phyloP scores from a whole-genome alignment of 768 basidiomycete genomes.

The Calocybe indica region DNA sequence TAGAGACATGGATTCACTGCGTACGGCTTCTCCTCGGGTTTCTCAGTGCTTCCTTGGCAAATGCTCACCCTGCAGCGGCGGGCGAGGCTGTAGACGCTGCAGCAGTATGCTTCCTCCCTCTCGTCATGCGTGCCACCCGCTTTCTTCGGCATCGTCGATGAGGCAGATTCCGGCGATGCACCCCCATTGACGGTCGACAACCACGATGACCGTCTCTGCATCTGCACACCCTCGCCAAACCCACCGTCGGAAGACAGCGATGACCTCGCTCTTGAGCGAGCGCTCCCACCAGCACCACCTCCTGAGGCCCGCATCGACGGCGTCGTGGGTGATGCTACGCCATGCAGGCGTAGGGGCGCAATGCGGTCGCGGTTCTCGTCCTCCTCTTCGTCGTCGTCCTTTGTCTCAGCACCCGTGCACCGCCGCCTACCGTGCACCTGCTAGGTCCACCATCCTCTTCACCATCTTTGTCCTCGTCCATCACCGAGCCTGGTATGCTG shows the following conservation, averaged over 20 bases:
- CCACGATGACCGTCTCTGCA: constrained; percentile 39
- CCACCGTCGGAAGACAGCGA: constrained; percentile 25
- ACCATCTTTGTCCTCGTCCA: constrained; percentile 19
- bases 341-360: constrained; percentile 21
- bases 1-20: too few relatives aligned
- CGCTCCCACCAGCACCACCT: constrained; percentile 11
- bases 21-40: too few relatives aligned
- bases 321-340: constrained; percentile 27
- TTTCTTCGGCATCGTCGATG: constrained; percentile 14
- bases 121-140: constrained; percentile 10
- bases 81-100: too few relatives aligned
- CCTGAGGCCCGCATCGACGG: constrained; percentile 31
- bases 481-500: constrained; percentile 18
- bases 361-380: constrained; percentile 9
- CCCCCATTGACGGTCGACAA: constrained; percentile 24
- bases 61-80: too few relatives aligned
- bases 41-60: too few relatives aligned
- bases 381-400: constrained; percentile 18
- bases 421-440: constrained; percentile 13
- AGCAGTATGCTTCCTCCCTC: constrained; percentile 1
- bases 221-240: constrained; percentile 27
- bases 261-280: constrained; percentile 21
- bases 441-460: constrained; percentile 10
- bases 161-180: constrained; percentile 14
- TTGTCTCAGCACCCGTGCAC: constrained; percentile 14